A percentile compares a stretch with the other conserved stretches of the same genome.
These are phyloP conservation scores for Tephrocybe sp. DNA, from an alignment of 768 basidiomycete genomes.

Conservation along the genomic window DNA sequence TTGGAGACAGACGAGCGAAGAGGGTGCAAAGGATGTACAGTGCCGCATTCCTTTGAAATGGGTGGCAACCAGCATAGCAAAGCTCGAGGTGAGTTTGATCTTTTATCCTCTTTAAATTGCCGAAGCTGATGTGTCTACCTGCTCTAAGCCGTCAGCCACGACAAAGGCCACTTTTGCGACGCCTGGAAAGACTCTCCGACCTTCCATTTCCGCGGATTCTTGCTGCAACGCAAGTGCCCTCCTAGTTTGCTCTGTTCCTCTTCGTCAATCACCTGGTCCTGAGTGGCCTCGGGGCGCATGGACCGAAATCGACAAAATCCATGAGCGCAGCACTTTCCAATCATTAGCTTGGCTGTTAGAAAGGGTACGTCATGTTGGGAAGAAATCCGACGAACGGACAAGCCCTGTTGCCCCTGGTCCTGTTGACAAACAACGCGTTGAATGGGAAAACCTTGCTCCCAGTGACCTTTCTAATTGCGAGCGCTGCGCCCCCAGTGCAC, in stretches of 20 bases:
- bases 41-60: slow-evolving; percentile 67
- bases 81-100: slow-evolving; percentile 58
- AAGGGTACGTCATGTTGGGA: slow-evolving; percentile 73
- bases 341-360: slow-evolving; percentile 86
- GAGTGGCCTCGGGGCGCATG: slow-evolving; percentile 79
- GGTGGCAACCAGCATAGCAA: slow-evolving; percentile 47
- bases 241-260: slow-evolving; percentile 71
- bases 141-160: slow-evolving; percentile 48
- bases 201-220: slow-evolving; percentile 53
- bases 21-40: slow-evolving; percentile 45
- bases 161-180: slow-evolving; percentile 63
- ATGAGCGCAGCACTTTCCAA: slow-evolving; percentile 80
- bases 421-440: too few species aligned
- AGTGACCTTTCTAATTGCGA: slow-evolving; percentile 57
- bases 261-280: slow-evolving; percentile 63
- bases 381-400: slow-evolving; percentile 68
- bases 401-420: slow-evolving; percentile 42
- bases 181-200: slow-evolving; percentile 50
- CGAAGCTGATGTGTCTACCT: not conserved
- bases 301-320: slow-evolving; percentile 81
- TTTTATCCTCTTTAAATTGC: slow-evolving; percentile 1
- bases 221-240: slow-evolving; percentile 78
- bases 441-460: slow-evolving; percentile 63
- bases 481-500: slow-evolving; percentile 79
- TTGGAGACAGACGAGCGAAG: slow-evolving; percentile 71